A percentile compares a stretch with the other conserved stretches of the same genome.
Evolutionary conservation across 2,329 filamentous ascomycete species (phyloP).

Genomic region (Trichoderma asperellum): DNA sequence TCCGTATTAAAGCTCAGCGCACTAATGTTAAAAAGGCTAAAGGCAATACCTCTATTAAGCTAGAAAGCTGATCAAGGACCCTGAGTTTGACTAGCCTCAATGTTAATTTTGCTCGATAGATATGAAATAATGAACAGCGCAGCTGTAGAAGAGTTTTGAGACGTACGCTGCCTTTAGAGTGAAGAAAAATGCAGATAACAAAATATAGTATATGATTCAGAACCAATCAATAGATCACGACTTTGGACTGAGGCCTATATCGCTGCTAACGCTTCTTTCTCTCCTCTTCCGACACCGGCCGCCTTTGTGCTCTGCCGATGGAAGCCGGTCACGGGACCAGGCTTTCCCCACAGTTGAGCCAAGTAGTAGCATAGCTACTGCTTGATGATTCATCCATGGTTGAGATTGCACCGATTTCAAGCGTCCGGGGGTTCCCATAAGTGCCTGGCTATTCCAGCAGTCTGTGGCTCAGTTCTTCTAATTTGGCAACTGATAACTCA

Average conservation of each 20-base stretch:
- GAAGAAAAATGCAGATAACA: background rate
- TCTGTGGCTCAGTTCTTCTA: background rate
- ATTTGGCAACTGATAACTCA: background rate
- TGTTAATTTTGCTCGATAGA: background rate
- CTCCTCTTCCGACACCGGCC: constrained; percentile 20
- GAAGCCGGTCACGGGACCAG: constrained; percentile 25
- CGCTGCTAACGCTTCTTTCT: background rate
- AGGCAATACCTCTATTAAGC: background rate
- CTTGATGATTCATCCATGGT: background rate
- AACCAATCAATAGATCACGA: background rate
- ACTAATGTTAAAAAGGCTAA: background rate
- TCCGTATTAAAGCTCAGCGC: background rate
- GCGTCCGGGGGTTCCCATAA: background rate
- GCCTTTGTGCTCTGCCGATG: constrained; percentile 9
- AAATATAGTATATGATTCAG: background rate
- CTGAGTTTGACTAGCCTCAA: too few species aligned
- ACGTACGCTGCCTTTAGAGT: background rate
- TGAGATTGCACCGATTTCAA: constrained; percentile 19
- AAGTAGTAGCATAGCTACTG: background rate
- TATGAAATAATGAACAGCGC: background rate
- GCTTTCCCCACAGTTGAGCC: constrained; percentile 13
- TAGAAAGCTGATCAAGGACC: background rate
- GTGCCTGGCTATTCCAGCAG: background rate
- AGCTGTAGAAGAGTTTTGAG: background rate
- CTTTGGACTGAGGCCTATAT: background rate